Conservation (phyloP, 2,329 filamentous ascomycete genomes). For the Didymella keratinophila region DNA sequence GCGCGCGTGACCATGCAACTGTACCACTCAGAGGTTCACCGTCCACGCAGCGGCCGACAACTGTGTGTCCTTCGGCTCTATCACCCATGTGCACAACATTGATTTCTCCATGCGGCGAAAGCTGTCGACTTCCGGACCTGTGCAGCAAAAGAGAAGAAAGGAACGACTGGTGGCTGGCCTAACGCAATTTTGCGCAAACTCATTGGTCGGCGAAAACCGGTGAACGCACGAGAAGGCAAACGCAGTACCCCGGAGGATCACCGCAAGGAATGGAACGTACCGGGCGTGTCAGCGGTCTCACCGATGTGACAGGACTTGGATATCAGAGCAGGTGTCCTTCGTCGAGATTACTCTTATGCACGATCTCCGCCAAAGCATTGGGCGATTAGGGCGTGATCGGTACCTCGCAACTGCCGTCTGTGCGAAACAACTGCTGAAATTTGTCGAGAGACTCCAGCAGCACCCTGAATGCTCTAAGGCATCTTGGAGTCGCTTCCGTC, state of each 20-base stretch:
- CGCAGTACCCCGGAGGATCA: constrained; percentile 16
- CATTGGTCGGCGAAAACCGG: constrained; percentile 26
- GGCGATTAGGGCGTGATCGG: not conserved
- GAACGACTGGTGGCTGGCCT: constrained; percentile 16
- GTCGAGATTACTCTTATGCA: not conserved
- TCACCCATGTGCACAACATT: constrained; percentile 8
- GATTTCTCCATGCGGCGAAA: constrained; percentile 10
- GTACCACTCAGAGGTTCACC: not conserved
- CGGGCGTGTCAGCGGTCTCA: not conserved
- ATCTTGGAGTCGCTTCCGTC: too few species aligned
- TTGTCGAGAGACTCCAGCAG: not conserved
- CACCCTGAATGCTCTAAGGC: too few species aligned
- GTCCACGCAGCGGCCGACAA: constrained; percentile 1
- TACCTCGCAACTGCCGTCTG: not conserved
- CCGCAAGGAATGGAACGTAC: constrained; percentile 9
- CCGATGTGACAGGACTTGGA: not conserved
- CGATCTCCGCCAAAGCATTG: not conserved
- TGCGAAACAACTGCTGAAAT: not conserved
- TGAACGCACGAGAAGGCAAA: constrained; percentile 16
- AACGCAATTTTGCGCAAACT: constrained; percentile 15
- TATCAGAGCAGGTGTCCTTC: not conserved
- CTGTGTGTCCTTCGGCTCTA: not conserved
- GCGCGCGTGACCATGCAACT: constrained; percentile 15
- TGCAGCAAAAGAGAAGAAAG: constrained; percentile 14
- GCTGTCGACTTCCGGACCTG: constrained; percentile 15